These are phyloP conservation scores for Neurospora sp. DNA, from an alignment of 495 filamentous ascomycete species.

Conservation along the genomic window DNA sequence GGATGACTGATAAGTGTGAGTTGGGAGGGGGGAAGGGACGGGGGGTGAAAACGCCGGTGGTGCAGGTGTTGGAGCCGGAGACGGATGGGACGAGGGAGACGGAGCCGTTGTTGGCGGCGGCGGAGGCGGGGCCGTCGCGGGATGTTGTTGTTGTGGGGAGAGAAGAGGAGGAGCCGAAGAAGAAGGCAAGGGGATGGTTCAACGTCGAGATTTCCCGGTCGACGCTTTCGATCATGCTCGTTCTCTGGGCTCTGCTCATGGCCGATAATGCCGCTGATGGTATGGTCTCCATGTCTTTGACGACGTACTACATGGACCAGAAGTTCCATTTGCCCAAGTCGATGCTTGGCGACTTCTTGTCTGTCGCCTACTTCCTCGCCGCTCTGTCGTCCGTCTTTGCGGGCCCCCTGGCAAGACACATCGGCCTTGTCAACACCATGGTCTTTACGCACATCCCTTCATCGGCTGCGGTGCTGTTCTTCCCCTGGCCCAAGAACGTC, in stretches of 20 bases:
- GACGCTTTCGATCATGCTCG: constrained; percentile 51
- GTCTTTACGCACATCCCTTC: constrained; percentile 38
- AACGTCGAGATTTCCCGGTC: constrained; percentile 38
- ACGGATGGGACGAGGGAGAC: neutral
- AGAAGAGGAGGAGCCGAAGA: neutral
- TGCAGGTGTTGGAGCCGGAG: neutral
- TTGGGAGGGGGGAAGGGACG: constrained; percentile 3
- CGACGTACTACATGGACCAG: constrained; percentile 66
- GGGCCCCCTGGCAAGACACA: constrained; percentile 61
- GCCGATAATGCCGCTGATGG: constrained; percentile 74
- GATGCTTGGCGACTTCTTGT: constrained; percentile 35
- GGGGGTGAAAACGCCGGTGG: neutral
- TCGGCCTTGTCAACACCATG: constrained; percentile 62
- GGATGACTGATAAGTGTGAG: constrained; percentile 28
- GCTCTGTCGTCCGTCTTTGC: constrained; percentile 54
- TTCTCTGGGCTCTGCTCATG: constrained; percentile 65
- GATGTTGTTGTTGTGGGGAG: neutral
- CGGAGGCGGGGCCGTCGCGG: constrained; percentile 9
- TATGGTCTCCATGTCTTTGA: constrained; percentile 61
- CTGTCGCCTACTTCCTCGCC: constrained; percentile 25
- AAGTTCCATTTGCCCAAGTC: constrained; percentile 65
- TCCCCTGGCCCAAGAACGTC: constrained; percentile 28
- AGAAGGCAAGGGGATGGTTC: constrained; percentile 25
- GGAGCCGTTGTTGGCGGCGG: neutral
- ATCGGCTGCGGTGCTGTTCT: constrained; percentile 29